Evolutionary conservation across 768 basidiomycete genomes (phyloP).

Genomic region (Boletales sp.): DNA sequence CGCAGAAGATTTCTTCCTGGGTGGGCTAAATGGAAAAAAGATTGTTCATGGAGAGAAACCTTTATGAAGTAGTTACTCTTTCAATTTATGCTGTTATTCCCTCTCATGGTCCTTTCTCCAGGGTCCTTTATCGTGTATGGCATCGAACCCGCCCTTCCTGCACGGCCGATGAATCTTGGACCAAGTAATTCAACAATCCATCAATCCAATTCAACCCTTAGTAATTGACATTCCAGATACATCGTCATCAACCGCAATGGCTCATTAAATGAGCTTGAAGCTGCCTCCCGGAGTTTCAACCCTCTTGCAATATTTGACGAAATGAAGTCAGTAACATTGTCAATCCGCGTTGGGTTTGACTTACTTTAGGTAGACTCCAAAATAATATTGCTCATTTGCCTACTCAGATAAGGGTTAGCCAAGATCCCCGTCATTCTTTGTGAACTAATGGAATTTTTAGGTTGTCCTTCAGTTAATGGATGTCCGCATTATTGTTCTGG

Average conservation of each 20-base stretch:
- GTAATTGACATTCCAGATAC: conserved; percentile 43
- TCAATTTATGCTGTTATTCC: neutral
- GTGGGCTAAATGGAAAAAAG: conserved; percentile 70
- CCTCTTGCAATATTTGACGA: conserved; percentile 68
- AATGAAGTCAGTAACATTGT: conserved; percentile 54
- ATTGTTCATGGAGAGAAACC: conserved; percentile 57
- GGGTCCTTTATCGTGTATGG: conserved; percentile 60
- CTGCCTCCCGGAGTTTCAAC: conserved; percentile 63
- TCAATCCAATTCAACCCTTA: neutral
- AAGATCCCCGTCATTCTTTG: conserved; percentile 1
- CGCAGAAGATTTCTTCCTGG: conserved; percentile 68
- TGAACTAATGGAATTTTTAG: conserved; percentile 33
- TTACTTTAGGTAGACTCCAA: conserved; percentile 49
- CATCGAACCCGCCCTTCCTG: conserved; percentile 69
- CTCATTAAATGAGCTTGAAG: conserved; percentile 66
- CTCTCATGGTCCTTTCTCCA: conserved; percentile 26
- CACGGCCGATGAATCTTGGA: conserved; percentile 80
- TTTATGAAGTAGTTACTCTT: conserved; percentile 56
- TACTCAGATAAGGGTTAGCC: conserved; percentile 60
- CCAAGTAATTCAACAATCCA: conserved; percentile 47
- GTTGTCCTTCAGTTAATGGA: conserved; percentile 68
- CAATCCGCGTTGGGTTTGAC: neutral
- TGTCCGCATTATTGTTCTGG: conserved; percentile 69
- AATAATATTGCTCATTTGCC: conserved; percentile 64
- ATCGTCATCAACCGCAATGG: conserved; percentile 74